Base-by-base conservation (phyloP, 495 filamentous ascomycete species). In the Xylaria sp. region DNA sequence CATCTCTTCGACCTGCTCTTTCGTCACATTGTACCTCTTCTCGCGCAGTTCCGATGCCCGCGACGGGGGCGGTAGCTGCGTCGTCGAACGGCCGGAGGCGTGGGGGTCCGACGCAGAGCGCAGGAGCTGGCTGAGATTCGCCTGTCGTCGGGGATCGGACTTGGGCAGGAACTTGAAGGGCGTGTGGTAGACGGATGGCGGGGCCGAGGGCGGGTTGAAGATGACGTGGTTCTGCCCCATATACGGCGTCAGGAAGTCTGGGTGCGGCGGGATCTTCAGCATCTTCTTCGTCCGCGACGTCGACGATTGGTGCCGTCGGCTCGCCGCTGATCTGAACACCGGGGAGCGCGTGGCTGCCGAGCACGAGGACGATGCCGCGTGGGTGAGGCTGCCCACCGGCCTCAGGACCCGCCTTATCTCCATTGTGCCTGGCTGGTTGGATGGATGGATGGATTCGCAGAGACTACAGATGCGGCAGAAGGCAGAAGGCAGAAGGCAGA, bases 201-300 rank as follows among this genome's bases (percentile, higher is more conserved):
- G 87, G 41, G 93, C 89, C n/a, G 95, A 91, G 8, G 96, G 96
- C 52, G 96, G 96, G 83, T 98, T 98, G 90, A 91, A 95, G 82
- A 99, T 90, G 79, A 98, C 93, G 74, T 93, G 87, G 72, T 90
- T 85, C 68, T 87, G 80, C 52, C 61, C 61, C 52, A 65, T 43
- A 17, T 33, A 40, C 33, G 83, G 76, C 24, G 81, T 73, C 64
- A 87, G 83, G 82, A 93, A 95, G 66, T 92, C 91, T 14, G 88
- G 84, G 81, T 94, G 90, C 33, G 91, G 91, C 67, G 90, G 88
- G 74, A 94, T 85, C 71, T 89, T 88, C 71, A 95, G 88, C 15
- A 89, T 87, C 81, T 90, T 89, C 80, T 89, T 91, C 53, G 89
- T 91, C 41, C 93, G 91, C 52, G 88, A 83, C 50, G 89, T 86